Evolutionary conservation across 208 protist genomes (phyloP).

Genomic region (Trypanosomatidae sp.): DNA sequence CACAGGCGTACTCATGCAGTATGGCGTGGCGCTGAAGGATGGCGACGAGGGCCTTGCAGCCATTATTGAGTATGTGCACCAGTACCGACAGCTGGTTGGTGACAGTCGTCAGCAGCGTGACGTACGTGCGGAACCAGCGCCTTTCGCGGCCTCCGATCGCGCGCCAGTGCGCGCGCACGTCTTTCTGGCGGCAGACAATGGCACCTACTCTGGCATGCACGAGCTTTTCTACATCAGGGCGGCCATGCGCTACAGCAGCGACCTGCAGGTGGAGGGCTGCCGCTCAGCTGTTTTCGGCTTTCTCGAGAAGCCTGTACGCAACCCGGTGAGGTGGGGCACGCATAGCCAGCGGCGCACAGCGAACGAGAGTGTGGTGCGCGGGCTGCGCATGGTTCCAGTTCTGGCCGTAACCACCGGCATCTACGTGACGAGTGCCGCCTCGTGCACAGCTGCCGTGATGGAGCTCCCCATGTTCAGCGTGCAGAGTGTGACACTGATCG

Average conservation of each 20-base stretch:
- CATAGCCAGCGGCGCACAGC: slow-evolving; percentile 10
- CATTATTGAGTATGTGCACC: slow-evolving; percentile 27
- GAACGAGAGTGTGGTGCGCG: slow-evolving; percentile 2
- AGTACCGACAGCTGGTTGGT: slow-evolving; percentile 14
- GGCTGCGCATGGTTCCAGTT: slow-evolving; percentile 31
- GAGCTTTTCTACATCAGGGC: slow-evolving; percentile 50
- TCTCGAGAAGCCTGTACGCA: slow-evolving; percentile 34
- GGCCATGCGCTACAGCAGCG: slow-evolving; percentile 41
- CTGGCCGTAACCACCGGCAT: slow-evolving; percentile 58
- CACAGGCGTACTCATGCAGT: slow-evolving; percentile 11
- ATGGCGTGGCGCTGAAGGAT: slow-evolving; percentile 27
- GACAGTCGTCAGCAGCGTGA: background rate
- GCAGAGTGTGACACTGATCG: slow-evolving; percentile 46
- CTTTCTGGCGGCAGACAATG: slow-evolving; percentile 61
- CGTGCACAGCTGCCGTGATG: slow-evolving; percentile 50
- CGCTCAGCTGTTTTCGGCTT: slow-evolving; percentile 45
- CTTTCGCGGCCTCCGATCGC: background rate
- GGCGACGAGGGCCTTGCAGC: slow-evolving; percentile 26
- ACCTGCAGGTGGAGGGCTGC: slow-evolving; percentile 35
- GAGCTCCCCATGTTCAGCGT: slow-evolving; percentile 41
- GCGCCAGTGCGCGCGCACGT: slow-evolving; percentile 36
- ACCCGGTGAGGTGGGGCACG: slow-evolving; percentile 31
- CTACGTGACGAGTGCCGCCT: slow-evolving; percentile 32
- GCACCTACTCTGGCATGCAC: slow-evolving; percentile 52
- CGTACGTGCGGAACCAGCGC: background rate